Base-by-base conservation (phyloP, 2,329 filamentous ascomycete genomes). In the Sporothrix schenckii region DNA sequence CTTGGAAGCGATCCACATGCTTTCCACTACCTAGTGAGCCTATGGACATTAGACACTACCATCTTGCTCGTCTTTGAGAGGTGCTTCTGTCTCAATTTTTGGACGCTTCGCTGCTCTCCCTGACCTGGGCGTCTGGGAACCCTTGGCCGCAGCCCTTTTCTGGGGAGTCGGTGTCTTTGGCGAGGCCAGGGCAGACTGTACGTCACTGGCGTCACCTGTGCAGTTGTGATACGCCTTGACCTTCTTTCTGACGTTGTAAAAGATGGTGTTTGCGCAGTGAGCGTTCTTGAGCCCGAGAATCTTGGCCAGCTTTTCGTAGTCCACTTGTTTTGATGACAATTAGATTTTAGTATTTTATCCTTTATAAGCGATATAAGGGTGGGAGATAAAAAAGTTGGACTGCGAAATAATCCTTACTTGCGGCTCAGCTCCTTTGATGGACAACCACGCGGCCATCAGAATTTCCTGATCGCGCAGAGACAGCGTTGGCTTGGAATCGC, bases 391-490 rank as follows among this genome's bases (percentile, higher is more conserved):
- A 4, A 27, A 34, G 14, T 7, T 49, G 9, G 24, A 49, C 16
- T 19, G 2, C 50, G 53, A 30, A 27, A 9, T 21, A 49, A 24
- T 34, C 34, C 34, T 11, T 19, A 73, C 72, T 60, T 73, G 69
- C 4, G 73, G 70, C 2, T 74, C 73, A 1, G 69, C 9, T 1
- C 73, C 72, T 13, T 72, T 74, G 67, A 74, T 73, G 6, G 58
- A 73, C 0, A 72, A 27, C 73, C 70, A 74, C 0, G 70, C 70
- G 5, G 70, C 72, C 70, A 74, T 69, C 4, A 74, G 69, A 30
- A 72, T 44, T 27, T 74, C 69, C 21, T 73, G 72, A n/a, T 73
- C 73, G 1, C 73, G 70, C 13, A 41, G 13, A 16, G 67, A 60
- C 2, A 73, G 53, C 6, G 5, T 24, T 3, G 58, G 67, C 34